Evolutionary conservation across 1,139 yeast species (phyloP).

Genomic region (Kluyveromyces sp.): DNA sequence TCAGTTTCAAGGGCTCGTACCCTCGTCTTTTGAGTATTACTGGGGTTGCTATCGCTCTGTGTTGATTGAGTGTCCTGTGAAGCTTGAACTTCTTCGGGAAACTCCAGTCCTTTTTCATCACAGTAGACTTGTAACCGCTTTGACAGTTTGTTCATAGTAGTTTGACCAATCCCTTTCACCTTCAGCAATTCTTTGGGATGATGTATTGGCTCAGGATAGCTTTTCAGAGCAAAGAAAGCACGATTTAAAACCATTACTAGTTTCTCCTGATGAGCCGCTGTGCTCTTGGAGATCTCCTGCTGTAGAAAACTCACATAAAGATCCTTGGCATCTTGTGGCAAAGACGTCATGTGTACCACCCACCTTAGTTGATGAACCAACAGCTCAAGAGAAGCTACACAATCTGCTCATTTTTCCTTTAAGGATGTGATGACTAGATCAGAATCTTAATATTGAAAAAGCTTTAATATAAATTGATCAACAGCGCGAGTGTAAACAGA

Average conservation of each 20-base stretch:
- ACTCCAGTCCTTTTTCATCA: conserved; percentile 14
- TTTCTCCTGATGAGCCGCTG: conserved; percentile 24
- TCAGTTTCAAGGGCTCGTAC: conserved; percentile 9
- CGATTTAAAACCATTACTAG: conserved; percentile 23
- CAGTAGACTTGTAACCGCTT: conserved; percentile 20
- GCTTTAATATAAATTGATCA: no score
- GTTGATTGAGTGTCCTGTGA: conserved; percentile 3
- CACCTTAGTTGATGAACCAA: neutral
- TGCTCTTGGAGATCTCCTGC: conserved; percentile 20
- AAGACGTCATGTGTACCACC: neutral
- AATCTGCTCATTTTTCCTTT: no score
- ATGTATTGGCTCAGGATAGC: conserved; percentile 14
- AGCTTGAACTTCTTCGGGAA: conserved; percentile 2
- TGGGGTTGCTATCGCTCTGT: conserved; percentile 4
- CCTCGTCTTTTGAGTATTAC: conserved; percentile 7
- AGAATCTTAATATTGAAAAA: no score
- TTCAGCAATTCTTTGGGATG: conserved; percentile 26
- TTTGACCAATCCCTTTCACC: conserved; percentile 30
- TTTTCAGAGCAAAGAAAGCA: conserved; percentile 23
- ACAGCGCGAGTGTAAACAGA: no score
- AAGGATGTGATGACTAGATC: no score
- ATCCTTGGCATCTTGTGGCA: conserved; percentile 22
- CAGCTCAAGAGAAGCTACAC: no score
- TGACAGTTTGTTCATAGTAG: conserved; percentile 24
- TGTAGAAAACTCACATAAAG: conserved; percentile 26